Evolutionary conservation across 176 grass and related monocot genomes (phyloP), one percentile per base, ranked within the genome.

Genomic region (Dendrocalamus sinicus): DNA sequence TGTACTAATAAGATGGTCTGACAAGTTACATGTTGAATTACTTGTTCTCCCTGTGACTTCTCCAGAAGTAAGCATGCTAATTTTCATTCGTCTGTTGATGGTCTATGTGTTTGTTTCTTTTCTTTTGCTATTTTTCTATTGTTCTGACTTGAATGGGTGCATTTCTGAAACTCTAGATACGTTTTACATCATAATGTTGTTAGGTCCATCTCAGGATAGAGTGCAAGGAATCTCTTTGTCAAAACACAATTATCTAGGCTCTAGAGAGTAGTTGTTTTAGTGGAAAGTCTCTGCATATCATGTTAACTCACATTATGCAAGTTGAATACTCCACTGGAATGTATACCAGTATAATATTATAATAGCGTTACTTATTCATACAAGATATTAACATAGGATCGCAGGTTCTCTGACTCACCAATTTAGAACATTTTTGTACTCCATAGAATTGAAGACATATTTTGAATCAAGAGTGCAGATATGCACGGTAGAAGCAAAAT

Each of bases 1-100:
- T 73, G 71, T 16, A 19, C 14, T 73, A 10, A 30, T 48, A 51
- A 46, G 46, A 73, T 73, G 46, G 71, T 39, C 30, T 55, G 30
- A 5, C 48, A 37, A 76, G 28, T 57, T 57, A 75, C 28, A 19
- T 76, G 51, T 76, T 76, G 28, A 55, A 76, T 57, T 55, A 19
- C 15, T 37, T 75, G 7, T 75, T 55, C 50, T 55, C 4, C 72
- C 26, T 32, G 20, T 35, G 47, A 9, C 5, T 53, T 75, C 9
- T 55, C 26, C 16, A 28, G 4, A 75, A 75, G 24, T 50, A 28
- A 30, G 9, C 16, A 35, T 8, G 8, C 35, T 52, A 26, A 4
- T 16, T 73, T 50, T 30, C 26, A 67, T 67, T 67, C 64, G 15
- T 39, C 28, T 39, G 28, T 17, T 37, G 32, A 35, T 6, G 30